phyloP scores from a whole-genome alignment of 169 alveolate species.

The Hepatocystis sp. region DNA sequence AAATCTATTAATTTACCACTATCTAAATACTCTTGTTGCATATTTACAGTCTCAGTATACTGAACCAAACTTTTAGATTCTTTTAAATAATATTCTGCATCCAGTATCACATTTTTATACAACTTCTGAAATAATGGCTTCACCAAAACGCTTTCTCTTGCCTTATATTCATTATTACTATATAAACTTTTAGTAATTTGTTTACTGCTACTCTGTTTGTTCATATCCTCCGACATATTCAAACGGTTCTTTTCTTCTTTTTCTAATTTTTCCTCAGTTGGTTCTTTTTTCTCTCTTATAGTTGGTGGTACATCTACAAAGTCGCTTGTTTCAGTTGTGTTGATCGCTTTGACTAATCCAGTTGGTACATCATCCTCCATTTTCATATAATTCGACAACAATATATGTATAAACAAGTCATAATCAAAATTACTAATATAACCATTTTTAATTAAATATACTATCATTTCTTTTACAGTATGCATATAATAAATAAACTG shows the following conservation, averaged over 20 bases:
- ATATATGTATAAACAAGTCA: conserved; percentile 59
- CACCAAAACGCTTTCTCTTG: conserved; percentile 15
- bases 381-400: conserved; percentile 67
- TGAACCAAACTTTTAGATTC: conserved; percentile 57
- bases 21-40: conserved; percentile 78
- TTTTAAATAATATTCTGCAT: conserved; percentile 29
- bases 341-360: no score
- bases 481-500: conserved; percentile 75
- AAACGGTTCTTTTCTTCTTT: neutral
- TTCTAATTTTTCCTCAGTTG: neutral
- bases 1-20: conserved; percentile 82
- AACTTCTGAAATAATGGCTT: conserved; percentile 47
- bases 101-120: conserved; percentile 41
- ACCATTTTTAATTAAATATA: conserved; percentile 60
- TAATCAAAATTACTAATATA: conserved; percentile 57
- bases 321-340: no score
- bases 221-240: neutral
- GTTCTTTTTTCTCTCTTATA: conserved; percentile 15
- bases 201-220: neutral
- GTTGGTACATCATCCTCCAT: conserved; percentile 17
- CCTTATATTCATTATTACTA: neutral
- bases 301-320: no score
- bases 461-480: conserved; percentile 64
- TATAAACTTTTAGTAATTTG: conserved; percentile 28
- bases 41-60: conserved; percentile 74